phyloP scores from a whole-genome alignment of 2,329 filamentous ascomycete genomes.

The Fusarium bulbicola region DNA sequence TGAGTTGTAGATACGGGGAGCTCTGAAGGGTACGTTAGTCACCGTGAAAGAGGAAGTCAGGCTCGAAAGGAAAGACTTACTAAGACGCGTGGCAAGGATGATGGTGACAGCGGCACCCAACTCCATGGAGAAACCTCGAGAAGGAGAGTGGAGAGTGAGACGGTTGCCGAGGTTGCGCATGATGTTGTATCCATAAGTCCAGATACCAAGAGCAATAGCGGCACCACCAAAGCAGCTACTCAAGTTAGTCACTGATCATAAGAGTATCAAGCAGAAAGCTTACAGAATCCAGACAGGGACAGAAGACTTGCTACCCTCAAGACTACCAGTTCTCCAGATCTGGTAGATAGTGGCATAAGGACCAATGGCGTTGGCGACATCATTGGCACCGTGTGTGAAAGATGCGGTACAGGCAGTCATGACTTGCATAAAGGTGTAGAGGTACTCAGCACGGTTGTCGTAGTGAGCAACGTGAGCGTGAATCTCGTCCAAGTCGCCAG shows the following conservation, averaged over 20 bases:
- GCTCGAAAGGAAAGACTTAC: slow-evolving; percentile 42
- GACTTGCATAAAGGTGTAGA: slow-evolving; percentile 69
- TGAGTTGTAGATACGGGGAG: slow-evolving; percentile 73
- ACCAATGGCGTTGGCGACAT: slow-evolving; percentile 70
- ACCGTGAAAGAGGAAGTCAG: accelerated
- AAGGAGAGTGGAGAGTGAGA: slow-evolving; percentile 68
- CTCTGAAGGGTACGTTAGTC: slow-evolving; percentile 42
- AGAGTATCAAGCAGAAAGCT: not conserved
- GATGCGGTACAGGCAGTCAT: slow-evolving; percentile 71
- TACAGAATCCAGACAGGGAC: slow-evolving; percentile 69
- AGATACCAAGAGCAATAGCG: slow-evolving; percentile 64
- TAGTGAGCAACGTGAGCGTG: slow-evolving; percentile 68
- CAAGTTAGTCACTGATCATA: not conserved
- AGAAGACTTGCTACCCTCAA: slow-evolving; percentile 54
- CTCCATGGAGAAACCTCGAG: slow-evolving; percentile 68
- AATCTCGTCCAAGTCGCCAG: slow-evolving; percentile 62
- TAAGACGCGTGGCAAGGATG: slow-evolving; percentile 69
- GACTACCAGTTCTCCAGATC: slow-evolving; percentile 61
- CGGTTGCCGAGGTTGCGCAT: slow-evolving; percentile 71
- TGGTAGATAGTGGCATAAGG: slow-evolving; percentile 71
- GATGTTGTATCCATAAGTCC: slow-evolving; percentile 72
- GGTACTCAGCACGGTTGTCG: slow-evolving; percentile 65
- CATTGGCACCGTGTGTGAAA: slow-evolving; percentile 74
- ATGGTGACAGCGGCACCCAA: slow-evolving; percentile 69
- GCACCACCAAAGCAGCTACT: slow-evolving; percentile 57